These are phyloP conservation scores for Exophiala spinifera DNA, from an alignment of 2,329 filamentous ascomycete genomes.

Conservation along the genomic window DNA sequence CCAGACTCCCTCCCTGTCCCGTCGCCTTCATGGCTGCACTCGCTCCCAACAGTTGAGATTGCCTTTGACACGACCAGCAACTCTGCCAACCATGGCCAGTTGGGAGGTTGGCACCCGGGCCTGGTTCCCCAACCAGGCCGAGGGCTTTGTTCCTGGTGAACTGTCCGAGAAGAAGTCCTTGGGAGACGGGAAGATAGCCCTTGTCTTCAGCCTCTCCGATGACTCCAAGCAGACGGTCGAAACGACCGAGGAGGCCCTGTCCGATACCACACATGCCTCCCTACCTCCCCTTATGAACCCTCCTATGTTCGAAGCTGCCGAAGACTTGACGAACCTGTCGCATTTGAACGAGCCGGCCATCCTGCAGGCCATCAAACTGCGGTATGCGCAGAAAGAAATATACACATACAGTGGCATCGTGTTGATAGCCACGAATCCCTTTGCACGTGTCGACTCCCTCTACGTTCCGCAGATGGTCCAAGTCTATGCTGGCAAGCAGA, in stretches of 20 bases:
- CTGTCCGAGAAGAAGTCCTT: constrained; percentile 79
- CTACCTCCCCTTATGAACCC: constrained; percentile 97
- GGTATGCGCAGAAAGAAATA: constrained; percentile 97
- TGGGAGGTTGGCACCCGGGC: constrained; percentile 88
- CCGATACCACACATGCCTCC: constrained; percentile 66
- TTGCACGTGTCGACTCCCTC: constrained; percentile 93
- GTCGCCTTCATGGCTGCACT: constrained; percentile 24
- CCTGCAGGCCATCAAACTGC: constrained; percentile 92
- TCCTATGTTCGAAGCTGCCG: constrained; percentile 94
- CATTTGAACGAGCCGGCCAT: constrained; percentile 98
- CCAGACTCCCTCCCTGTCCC: constrained; percentile 7
- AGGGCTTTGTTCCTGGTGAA: constrained; percentile 97
- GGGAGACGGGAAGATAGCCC: constrained; percentile 72
- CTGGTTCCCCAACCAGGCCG: constrained; percentile 94
- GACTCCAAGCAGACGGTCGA: constrained; percentile 76
- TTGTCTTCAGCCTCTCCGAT: constrained; percentile 81
- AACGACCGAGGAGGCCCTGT: constrained; percentile 71
- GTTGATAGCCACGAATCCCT: constrained; percentile 96
- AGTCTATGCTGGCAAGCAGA: constrained; percentile 94
- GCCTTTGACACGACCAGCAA: constrained; percentile 30
- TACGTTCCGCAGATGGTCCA: constrained; percentile 99
- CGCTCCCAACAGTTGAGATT: constrained; percentile 21
- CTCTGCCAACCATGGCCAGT: constrained; percentile 82
- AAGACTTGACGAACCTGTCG: constrained; percentile 94
- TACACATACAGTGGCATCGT: constrained; percentile 99